These are phyloP conservation scores for Potentilla sterilis DNA, from an alignment of 306 rosid genomes.

Conservation along the genomic window DNA sequence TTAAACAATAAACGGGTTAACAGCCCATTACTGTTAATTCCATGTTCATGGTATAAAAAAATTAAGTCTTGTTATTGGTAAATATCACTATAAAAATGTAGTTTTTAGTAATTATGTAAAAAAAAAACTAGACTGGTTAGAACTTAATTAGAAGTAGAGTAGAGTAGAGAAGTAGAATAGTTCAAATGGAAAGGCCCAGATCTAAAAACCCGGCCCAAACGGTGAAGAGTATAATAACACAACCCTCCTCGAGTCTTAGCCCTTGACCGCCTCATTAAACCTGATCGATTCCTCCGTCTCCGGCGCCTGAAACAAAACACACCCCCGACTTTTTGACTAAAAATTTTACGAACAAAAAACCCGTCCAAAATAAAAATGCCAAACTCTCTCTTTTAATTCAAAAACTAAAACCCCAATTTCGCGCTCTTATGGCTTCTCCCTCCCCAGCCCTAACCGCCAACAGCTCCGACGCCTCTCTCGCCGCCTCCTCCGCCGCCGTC, in stretches of 20 bases:
- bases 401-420: not conserved
- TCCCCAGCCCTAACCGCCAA: constrained; percentile 36
- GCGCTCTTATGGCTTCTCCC: constrained; percentile 44
- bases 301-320: not conserved
- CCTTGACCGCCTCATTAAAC: not conserved
- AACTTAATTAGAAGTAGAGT: no score
- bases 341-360: not conserved
- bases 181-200: no score
- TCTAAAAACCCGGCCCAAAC: not conserved
- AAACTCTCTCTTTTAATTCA: not conserved
- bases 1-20: no score
- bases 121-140: no score
- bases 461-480: constrained; percentile 14
- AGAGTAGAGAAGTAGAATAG: no score
- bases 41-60: no score
- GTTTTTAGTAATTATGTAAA: no score
- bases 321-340: not conserved
- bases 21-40: no score
- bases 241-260: not conserved
- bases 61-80: no score
- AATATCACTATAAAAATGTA: no score
- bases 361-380: not conserved
- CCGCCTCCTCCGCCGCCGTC: constrained; percentile 15
- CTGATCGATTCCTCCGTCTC: not conserved
- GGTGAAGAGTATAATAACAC: not conserved